Base-by-base conservation (phyloP, 768 basidiomycete genomes). In the Mycena vitilis region DNA sequence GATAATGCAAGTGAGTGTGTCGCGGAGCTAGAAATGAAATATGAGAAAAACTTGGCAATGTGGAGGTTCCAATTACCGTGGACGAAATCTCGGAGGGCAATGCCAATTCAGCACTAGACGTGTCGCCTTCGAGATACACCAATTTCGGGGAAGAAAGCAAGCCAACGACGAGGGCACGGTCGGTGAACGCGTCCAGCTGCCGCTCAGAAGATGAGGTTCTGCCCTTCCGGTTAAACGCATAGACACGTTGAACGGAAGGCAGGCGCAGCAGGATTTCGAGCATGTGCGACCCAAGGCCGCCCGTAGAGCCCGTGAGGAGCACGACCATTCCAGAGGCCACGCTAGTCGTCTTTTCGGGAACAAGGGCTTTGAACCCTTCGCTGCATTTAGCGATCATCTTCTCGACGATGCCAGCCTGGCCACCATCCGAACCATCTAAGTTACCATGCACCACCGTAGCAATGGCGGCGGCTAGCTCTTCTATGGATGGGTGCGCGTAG, bases 231-330 rank as follows among this genome's bases (percentile, higher is more conserved):
- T 82, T 81, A 25, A 81, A 65, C 0, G 77, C 74, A 54, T 81
- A 83, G 9, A 83, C 71, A 30, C 65, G 73, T 37, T 73, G 63
- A 1, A 80, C 76, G 1, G 25, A 40, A 0, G 68, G 48, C 5
- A 75, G 68, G 20, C 71, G 48, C 30, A 81, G 66, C 15, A 83
- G 74, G 4, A 61, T 63, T 0, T 76, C 73, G 37, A 84, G 71
- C 18, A 82, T 57, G 56, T 80, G 78, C 2, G 81, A 79, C 18
- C 84, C 83, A 1, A 85, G 75, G 12, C 78, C 79, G 11, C 83
- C 84, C 7, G 84, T 85, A 1, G 83, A 80, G 16, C 84, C 83
- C 5, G 84, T 85, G 40, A 85, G 68, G 1, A 84, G 75, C 6
- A 82, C 76, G 8, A 76, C 73, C 7, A 73, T 55, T 1, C 57